phyloP scores from a whole-genome alignment of 169 alveolate genomes.

The Plasmodium billcollinsi region DNA sequence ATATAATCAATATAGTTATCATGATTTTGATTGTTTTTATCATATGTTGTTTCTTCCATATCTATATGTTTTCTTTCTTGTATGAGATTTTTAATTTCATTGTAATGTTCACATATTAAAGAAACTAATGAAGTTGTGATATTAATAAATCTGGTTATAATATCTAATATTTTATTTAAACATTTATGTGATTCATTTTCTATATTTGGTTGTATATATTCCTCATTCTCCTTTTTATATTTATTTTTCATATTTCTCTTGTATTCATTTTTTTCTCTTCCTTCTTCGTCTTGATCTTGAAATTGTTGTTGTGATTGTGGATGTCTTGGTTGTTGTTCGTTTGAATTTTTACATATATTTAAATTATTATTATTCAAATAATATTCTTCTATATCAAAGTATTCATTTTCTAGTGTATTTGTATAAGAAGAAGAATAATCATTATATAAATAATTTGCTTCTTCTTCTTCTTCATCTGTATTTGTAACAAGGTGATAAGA shows the following conservation, averaged over 20 bases:
- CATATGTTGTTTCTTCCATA: not conserved
- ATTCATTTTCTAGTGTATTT: too few relatives aligned
- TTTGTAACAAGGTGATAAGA: not conserved
- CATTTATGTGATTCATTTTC: slow-evolving; percentile 52
- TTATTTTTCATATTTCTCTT: too few relatives aligned
- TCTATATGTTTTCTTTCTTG: slow-evolving; percentile 27
- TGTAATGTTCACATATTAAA: slow-evolving; percentile 57
- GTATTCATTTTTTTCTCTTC: too few relatives aligned
- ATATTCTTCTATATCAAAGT: too few relatives aligned
- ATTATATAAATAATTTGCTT: not conserved
- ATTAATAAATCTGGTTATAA: slow-evolving; percentile 54
- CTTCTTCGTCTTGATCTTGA: too few relatives aligned
- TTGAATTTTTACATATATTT: too few relatives aligned
- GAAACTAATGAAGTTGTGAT: slow-evolving; percentile 54
- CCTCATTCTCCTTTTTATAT: too few relatives aligned
- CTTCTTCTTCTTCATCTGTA: not conserved
- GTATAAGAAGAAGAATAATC: not conserved
- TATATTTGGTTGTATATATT: not conserved
- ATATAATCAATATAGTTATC: slow-evolving; percentile 61
- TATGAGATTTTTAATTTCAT: slow-evolving; percentile 41
- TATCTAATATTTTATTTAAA: slow-evolving; percentile 48
- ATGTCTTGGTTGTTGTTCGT: too few relatives aligned
- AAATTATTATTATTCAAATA: too few relatives aligned
- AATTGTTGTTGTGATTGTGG: too few relatives aligned
- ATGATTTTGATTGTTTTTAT: not conserved